These are phyloP conservation scores for maize (Zea mays) DNA, from an alignment of 176 grass and related monocot genomes.

Conservation along the genomic window Zm-B73-REFERENCE-NAM-5.0 NC_050103.1:181883001-181883500, in stretches of 20 bases:
- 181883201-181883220: background rate
- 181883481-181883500: too few species aligned
- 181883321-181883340: background rate
- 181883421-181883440: too few species aligned
- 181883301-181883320: too few species aligned
- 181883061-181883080: too few species aligned
- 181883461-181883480: too few species aligned
- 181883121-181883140: background rate
- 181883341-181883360: too few species aligned
- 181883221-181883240: background rate
- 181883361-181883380: background rate
- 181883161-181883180: background rate
- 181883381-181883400: too few species aligned
- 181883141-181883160: conserved; percentile 23
- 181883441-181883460: too few species aligned
- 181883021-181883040: too few species aligned
- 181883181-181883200: background rate
- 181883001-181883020: too few species aligned
- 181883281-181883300: background rate
- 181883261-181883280: background rate
- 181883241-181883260: background rate
- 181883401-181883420: too few species aligned
- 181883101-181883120: background rate
- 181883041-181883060: too few species aligned
- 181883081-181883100: background rate